phyloP scores from a whole-genome alignment of 2,329 filamentous ascomycete genomes.

The Nannizzia gypsea region DNA sequence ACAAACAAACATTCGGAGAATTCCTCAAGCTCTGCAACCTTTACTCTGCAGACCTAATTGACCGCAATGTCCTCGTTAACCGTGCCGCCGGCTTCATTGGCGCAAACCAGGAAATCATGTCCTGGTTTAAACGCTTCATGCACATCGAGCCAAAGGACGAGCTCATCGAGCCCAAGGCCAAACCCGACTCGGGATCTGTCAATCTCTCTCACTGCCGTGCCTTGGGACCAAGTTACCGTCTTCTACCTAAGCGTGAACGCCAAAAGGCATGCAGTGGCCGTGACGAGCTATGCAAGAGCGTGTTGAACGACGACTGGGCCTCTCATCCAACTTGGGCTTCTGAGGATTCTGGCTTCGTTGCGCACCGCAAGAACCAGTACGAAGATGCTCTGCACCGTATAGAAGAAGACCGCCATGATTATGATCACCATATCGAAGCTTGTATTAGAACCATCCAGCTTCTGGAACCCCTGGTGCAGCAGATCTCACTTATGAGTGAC shows the following conservation, averaged over 20 bases:
- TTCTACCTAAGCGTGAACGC: constrained; percentile 80
- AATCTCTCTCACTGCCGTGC: constrained; percentile 90
- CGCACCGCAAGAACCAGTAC: constrained; percentile 89
- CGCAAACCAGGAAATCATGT: constrained; percentile 76
- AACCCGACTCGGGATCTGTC: constrained; percentile 63
- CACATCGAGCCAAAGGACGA: constrained; percentile 61
- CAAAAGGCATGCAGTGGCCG: constrained; percentile 86
- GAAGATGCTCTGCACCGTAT: constrained; percentile 93
- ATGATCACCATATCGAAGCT: constrained; percentile 95
- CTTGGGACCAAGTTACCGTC: constrained; percentile 87
- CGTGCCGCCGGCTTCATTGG: constrained; percentile 79
- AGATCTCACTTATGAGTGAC: constrained; percentile 68
- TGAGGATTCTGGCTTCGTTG: constrained; percentile 94
- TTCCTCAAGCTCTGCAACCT: constrained; percentile 96
- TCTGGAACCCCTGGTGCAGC: constrained; percentile 83
- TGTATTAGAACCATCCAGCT: constrained; percentile 92
- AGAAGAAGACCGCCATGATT: constrained; percentile 95
- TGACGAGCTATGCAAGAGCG: constrained; percentile 84
- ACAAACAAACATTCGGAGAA: constrained; percentile 84
- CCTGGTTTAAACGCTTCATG: constrained; percentile 76
- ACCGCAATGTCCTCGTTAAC: constrained; percentile 68
- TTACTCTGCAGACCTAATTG: constrained; percentile 85
- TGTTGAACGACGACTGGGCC: constrained; percentile 96
- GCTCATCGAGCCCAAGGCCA: constrained; percentile 64
- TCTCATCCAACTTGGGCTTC: constrained; percentile 98